Evolutionary conservation across 768 basidiomycete genomes (phyloP), one percentile per base, ranked within the genome.

Genomic region (Trametes maxima): DNA sequence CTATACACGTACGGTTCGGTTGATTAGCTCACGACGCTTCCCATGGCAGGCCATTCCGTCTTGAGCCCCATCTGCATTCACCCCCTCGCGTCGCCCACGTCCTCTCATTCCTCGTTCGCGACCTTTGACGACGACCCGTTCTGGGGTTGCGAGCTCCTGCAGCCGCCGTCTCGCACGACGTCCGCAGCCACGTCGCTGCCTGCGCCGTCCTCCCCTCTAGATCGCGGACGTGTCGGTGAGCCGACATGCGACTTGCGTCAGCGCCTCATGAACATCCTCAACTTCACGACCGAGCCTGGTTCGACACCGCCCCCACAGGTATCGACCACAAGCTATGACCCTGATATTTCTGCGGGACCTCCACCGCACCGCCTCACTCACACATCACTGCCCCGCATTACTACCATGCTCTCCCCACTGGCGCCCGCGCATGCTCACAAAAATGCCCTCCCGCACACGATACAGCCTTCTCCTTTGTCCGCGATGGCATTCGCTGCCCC

Each of bases 221-320:
- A 16, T 19, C 17, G 25, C 24, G 17, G 21, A 54, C 43, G 42
- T 28, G 5, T 19, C 33, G 37, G 21, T 37, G 40, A 53, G 8
- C 51, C 61, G 55, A 48, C 59, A 63, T 60, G 61, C 65, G 50
- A 51, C 43, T 52, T 55, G 37, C 61, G 50, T 50, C 43, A 42
- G 39, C 60, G 61, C 33, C 59, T 57, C 50, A 45, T 52, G 44
- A 28, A 50, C 46, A 56, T 62, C 19, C 54, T 57, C 28, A 43
- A 56, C 47, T 28, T 57, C 28, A 51, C 52, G 47, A 48, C 44
- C 37, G 57, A 52, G 39, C 56, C 53, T 33, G 51, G 48, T 39
- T 46, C 33, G 40, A 37, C 59, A 46, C 17, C 49, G 24, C 53
- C 36, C 47, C 60, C 36, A 16, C 63, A 45, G n/a, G 43, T 10